phyloP scores from a whole-genome alignment of 768 basidiomycete species.

The Leccinum longicurvipes region DNA sequence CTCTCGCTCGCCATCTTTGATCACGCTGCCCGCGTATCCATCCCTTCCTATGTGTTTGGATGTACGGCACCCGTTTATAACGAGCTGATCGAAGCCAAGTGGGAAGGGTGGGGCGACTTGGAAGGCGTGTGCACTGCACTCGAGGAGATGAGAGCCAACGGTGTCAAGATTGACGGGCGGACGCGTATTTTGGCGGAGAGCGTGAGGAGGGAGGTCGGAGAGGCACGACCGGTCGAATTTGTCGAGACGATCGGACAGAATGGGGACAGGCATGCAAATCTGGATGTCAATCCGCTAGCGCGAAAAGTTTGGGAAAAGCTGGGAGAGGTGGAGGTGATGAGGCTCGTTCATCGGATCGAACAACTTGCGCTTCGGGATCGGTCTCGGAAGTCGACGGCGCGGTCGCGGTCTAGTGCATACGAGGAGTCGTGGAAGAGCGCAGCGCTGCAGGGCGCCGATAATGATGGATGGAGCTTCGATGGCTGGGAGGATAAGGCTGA shows the following conservation, averaged over 20 bases:
- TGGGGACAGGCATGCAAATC: not conserved
- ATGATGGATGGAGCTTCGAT: constrained; percentile 49
- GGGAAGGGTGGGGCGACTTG: constrained; percentile 81
- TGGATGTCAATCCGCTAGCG: constrained; percentile 31
- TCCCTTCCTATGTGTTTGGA: constrained; percentile 82
- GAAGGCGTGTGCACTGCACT: constrained; percentile 68
- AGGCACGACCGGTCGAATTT: constrained; percentile 45
- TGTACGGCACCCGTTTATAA: constrained; percentile 88
- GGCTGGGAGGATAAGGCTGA: constrained; percentile 35
- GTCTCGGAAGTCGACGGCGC: constrained; percentile 10
- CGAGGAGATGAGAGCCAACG: constrained; percentile 81
- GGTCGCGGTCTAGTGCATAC: constrained; percentile 7
- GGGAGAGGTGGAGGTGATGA: constrained; percentile 50
- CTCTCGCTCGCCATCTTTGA: constrained; percentile 81
- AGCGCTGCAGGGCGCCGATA: constrained; percentile 25
- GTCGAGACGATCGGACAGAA: constrained; percentile 13
- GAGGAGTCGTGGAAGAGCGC: constrained; percentile 44
- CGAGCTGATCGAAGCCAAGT: constrained; percentile 81
- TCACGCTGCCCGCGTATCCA: constrained; percentile 69
- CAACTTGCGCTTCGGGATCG: constrained; percentile 30
- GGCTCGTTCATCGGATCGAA: constrained; percentile 52
- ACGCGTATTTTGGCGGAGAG: constrained; percentile 62
- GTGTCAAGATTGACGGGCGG: constrained; percentile 57
- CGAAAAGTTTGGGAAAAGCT: constrained; percentile 42
- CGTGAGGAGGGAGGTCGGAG: constrained; percentile 61